A percentile compares a stretch with the other conserved stretches of the same genome.
phyloP scores from a whole-genome alignment of 2,329 filamentous ascomycete genomes.

The Amphichorda felina region DNA sequence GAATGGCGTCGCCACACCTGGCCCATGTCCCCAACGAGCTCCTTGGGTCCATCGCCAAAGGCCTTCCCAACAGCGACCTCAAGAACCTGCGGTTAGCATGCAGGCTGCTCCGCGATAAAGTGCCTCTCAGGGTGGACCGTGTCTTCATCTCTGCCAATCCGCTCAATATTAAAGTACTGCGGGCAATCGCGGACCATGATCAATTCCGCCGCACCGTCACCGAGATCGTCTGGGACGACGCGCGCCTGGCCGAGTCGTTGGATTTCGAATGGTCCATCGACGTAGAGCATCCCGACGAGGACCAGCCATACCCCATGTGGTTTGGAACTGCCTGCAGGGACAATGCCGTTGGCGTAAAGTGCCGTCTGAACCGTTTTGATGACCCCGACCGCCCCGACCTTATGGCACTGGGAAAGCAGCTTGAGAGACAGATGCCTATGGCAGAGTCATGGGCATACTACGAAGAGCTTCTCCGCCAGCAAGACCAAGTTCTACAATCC shows the following conservation, averaged over 20 bases:
- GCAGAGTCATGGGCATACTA: constrained; percentile 14
- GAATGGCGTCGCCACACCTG: too few relatives aligned
- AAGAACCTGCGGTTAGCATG: constrained; percentile 7
- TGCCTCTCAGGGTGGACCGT: constrained; percentile 7
- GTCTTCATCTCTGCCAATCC: constrained; percentile 26
- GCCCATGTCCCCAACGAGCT: neutral
- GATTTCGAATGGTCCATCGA: neutral
- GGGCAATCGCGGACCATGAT: constrained; percentile 20
- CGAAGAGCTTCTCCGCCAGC: constrained; percentile 16
- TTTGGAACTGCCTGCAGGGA: neutral
- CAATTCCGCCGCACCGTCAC: constrained; percentile 14
- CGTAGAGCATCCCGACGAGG: too few relatives aligned
- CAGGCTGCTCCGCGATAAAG: constrained; percentile 1
- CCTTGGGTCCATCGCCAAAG: neutral
- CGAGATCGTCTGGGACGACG: constrained; percentile 26
- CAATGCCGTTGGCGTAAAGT: neutral
- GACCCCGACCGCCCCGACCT: neutral
- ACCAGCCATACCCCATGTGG: neutral
- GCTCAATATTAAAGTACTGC: constrained; percentile 21
- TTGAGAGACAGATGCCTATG: neutral
- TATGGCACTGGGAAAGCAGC: neutral
- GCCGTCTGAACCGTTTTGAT: neutral
- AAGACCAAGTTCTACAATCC: constrained; percentile 15
- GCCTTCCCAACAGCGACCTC: neutral
- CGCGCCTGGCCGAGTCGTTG: neutral